Base-by-base conservation (phyloP, 148 eudicot genomes). In the Linanthus parryae region DNA sequence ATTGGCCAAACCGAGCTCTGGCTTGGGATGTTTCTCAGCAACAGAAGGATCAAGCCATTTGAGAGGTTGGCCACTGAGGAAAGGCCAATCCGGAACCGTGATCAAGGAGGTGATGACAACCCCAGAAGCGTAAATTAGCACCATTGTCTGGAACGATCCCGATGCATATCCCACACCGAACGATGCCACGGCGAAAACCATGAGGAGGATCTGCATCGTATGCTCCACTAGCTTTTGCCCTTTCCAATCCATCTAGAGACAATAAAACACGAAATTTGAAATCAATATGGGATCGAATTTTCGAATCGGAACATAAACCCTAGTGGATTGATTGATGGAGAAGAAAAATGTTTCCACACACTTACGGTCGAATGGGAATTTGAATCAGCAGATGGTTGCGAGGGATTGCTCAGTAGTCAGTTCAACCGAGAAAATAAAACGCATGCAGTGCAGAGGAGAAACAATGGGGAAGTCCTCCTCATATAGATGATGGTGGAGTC, bases 191-290 rank as follows among this genome's bases (percentile, higher is more conserved):
- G 88, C 95, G 13, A 57, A 85, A 36, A 36, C 63, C 14, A 86
- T 46, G 15, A 85, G 76, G 55, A 90, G 18, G 43, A 80, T 71
- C 66, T 85, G 95, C 92, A 85, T 80, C 75, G 81, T 53, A 38
- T 83, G 88, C 74, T 90, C 97, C 15, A 83, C 88, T 17, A 75
- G 40, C 75, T 90, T 90, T 53, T 85, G 95, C 57, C 97, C 97
- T 90, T 90, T 85, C 95, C 97, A 90, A 82, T 83, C 97, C 97
- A 90, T 90, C 80, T 69, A 35, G 18, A 17, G 17, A 52, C n/a
- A n/a, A n/a, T n/a, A n/a, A n/a, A n/a, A n/a, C n/a, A n/a, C n/a
- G n/a, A n/a, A n/a, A n/a, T n/a, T n/a, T n/a, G n/a, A n/a, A n/a
- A n/a, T n/a, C n/a, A n/a, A n/a, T n/a, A n/a, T n/a, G n/a, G n/a